A percentile compares a stretch with the other conserved stretches of the same genome.
Conservation (phyloP, 805 yeast species). For the Candida ovalis region DNA sequence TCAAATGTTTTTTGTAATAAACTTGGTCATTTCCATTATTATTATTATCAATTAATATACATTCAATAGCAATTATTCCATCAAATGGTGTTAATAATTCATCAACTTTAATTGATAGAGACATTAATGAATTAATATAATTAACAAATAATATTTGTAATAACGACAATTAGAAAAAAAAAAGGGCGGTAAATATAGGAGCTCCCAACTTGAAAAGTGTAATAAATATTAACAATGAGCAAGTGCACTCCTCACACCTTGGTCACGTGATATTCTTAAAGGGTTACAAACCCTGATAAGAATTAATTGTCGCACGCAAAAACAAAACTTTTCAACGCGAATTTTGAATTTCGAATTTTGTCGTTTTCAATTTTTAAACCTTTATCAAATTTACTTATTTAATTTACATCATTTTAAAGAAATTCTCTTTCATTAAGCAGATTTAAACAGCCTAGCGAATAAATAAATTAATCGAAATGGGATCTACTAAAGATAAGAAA, state of each 20-base stretch:
- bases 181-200: too few relatives aligned
- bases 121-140: too few relatives aligned
- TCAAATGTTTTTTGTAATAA: too few relatives aligned
- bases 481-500: conserved; percentile 99
- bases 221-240: too few relatives aligned
- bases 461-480: conserved; percentile 87
- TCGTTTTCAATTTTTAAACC: neutral
- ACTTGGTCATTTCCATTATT: too few relatives aligned
- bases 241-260: too few relatives aligned
- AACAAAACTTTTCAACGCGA: neutral
- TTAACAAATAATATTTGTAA: too few relatives aligned
- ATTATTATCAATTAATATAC: neutral
- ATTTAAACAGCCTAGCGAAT: conserved; percentile 89
- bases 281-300: neutral
- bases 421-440: conserved; percentile 22
- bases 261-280: neutral
- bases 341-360: neutral
- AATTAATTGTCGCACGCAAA: too few relatives aligned
- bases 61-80: neutral
- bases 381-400: too few relatives aligned
- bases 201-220: too few relatives aligned
- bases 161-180: too few relatives aligned
- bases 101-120: too few relatives aligned
- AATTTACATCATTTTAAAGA: neutral
- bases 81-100: neutral